Evolutionary conservation across 805 yeast genomes (phyloP), one percentile per base, ranked within the genome.

Genomic region (Lipomyces yamadae): DNA sequence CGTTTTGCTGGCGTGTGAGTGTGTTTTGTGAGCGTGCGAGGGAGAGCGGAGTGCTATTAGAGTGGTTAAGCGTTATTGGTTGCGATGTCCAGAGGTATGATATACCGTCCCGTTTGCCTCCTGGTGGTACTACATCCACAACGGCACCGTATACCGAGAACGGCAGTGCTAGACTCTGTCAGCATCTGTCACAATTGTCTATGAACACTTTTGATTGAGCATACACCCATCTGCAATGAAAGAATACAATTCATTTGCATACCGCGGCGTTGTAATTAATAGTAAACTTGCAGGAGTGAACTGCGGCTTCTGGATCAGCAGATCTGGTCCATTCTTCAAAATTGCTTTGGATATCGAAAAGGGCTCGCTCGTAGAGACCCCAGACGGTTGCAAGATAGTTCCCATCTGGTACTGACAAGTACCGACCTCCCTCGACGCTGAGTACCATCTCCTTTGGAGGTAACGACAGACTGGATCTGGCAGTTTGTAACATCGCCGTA

Each of bases 221-320:
- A n/a, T 59, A 65, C 69, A 15, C 29, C 33, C 45, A 55, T 58
- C 64, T 7, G 71, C 56, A 4, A 67, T 50, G 15, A 68, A 54
- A 39, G 33, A 39, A 57, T 66, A 68, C 53, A 79, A 66, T 54
- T 76, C 75, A 8, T 63, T 42, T 13, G 81, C 78, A 45, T 76
- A 70, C 59, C 74, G 74, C 11, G 81, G 79, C 18, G 81, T 77
- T 4, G 74, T 75, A 4, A 78, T 74, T 3, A 76, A 70, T 2
- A 79, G 54, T 18, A 77, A 34, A 7, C 70, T 58, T n/a, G 34
- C 59, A 2, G 70, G 67, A 18, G 30, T 18, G 35, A 67, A 67
- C 55, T 39, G 45, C n/a, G 66, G 66, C 4, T 52, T 65, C 56
- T 48, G 62, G 7, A 64, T 42, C 3, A 60, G 42, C 34, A 61